These are phyloP conservation scores for Myriosclerotinia scirpicola DNA, from an alignment of 2,329 filamentous ascomycete genomes.

Conservation along the genomic window DNA sequence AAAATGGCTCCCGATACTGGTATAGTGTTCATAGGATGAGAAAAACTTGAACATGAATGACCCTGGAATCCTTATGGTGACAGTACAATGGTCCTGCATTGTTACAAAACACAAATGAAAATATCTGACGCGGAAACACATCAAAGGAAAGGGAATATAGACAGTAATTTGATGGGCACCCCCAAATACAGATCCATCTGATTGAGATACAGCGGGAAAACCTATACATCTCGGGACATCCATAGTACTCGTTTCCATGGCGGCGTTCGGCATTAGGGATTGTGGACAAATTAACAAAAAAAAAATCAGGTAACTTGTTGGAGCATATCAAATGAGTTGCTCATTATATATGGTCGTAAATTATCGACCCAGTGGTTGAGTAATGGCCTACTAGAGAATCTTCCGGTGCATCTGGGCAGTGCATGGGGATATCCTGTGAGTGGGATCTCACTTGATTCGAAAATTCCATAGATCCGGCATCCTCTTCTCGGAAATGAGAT, in stretches of 20 bases:
- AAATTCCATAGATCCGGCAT: background rate
- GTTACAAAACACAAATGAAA: background rate
- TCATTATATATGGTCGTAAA: background rate
- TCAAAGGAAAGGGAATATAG: background rate
- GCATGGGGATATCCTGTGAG: background rate
- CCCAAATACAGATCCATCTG: background rate
- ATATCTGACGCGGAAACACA: background rate
- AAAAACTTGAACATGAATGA: background rate
- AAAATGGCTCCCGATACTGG: background rate
- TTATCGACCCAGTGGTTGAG: background rate
- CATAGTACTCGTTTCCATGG: background rate
- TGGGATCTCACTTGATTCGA: background rate
- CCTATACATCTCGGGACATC: slow-evolving; percentile 1
- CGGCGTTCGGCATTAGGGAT: slow-evolving; percentile 4
- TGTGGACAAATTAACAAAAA: background rate
- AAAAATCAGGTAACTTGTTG: background rate
- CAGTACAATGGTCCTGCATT: background rate
- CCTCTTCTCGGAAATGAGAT: background rate
- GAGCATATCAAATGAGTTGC: background rate
- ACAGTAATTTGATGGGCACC: background rate
- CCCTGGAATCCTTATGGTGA: background rate
- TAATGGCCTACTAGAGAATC: background rate
- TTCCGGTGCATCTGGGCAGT: background rate
- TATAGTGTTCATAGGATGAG: background rate
- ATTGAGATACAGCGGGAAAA: background rate